Evolutionary conservation across 257 asterid genomes (phyloP).

Genomic region (Galeopsis tetrahit): DNA sequence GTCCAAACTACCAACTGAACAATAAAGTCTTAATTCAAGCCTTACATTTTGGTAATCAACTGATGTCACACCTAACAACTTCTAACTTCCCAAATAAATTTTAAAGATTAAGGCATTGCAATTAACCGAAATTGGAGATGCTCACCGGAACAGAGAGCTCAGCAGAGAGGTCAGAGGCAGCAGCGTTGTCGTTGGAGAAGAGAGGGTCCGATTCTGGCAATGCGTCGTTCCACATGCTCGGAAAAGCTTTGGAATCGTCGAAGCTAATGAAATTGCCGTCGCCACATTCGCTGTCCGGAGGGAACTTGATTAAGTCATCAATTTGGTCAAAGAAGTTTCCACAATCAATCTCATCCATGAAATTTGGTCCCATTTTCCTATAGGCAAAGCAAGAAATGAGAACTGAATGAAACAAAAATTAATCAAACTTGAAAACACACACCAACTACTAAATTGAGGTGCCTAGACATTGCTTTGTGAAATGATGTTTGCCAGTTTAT

Average conservation of each 20-base stretch:
- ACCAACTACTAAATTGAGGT: neutral
- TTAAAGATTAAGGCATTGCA: neutral
- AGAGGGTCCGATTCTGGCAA: constrained; percentile 59
- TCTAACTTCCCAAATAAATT: constrained; percentile 27
- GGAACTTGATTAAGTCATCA: constrained; percentile 86
- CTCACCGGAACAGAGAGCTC: constrained; percentile 89
- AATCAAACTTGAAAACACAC: constrained; percentile 9
- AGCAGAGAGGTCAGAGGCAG: constrained; percentile 63
- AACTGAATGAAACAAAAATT: neutral
- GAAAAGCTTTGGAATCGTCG: constrained; percentile 53
- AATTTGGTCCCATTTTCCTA: constrained; percentile 62
- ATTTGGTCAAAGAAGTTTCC: constrained; percentile 84
- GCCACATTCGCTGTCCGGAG: constrained; percentile 60
- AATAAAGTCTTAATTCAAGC: neutral
- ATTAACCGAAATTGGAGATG: neutral
- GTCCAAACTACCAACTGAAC: constrained; percentile 7
- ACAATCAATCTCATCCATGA: constrained; percentile 72
- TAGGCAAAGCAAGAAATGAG: neutral
- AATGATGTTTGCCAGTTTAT: constrained; percentile 40
- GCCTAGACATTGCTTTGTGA: constrained; percentile 28
- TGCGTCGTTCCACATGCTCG: constrained; percentile 69
- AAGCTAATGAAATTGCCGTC: constrained; percentile 41
- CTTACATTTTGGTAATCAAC: neutral
- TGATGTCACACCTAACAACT: constrained; percentile 35
- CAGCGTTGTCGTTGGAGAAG: constrained; percentile 44